Evolutionary conservation across 345 rosid genomes (phyloP).

Genomic region (Punica granatum): DNA sequence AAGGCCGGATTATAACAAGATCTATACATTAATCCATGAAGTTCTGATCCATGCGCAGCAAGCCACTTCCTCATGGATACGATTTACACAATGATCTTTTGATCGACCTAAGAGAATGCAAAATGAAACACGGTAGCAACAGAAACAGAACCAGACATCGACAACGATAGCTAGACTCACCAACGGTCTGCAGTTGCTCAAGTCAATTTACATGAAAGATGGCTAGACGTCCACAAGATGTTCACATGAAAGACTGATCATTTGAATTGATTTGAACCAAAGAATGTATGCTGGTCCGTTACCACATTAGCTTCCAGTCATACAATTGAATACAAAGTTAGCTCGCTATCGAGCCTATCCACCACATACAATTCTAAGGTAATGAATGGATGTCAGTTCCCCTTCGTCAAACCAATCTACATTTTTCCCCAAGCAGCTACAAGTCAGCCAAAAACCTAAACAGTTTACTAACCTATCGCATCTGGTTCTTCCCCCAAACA

Average conservation of each 20-base stretch:
- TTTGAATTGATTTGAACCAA: not conserved
- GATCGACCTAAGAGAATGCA: no score
- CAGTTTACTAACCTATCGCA: not conserved
- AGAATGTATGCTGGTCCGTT: not conserved
- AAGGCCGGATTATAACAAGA: no score
- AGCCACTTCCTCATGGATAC: no score
- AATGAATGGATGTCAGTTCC: not conserved
- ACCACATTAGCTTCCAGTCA: not conserved
- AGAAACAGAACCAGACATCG: no score
- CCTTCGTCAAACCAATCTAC: not conserved
- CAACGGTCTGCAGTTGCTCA: no score
- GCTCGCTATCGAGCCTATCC: not conserved
- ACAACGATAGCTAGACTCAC: no score
- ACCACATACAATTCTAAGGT: not conserved
- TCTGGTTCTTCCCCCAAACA: not conserved
- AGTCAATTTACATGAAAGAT: no score
- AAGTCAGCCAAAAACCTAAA: conserved; percentile 4
- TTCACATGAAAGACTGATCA: not conserved
- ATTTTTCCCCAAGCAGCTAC: not conserved
- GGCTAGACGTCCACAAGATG: not conserved
- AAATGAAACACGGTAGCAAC: no score
- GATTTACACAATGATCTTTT: no score
- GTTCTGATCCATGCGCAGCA: no score
- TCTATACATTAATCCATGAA: no score
- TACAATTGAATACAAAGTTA: not conserved